phyloP scores from a whole-genome alignment of 2,329 filamentous ascomycete genomes.

The Fonsecaea multimorphosa region DNA sequence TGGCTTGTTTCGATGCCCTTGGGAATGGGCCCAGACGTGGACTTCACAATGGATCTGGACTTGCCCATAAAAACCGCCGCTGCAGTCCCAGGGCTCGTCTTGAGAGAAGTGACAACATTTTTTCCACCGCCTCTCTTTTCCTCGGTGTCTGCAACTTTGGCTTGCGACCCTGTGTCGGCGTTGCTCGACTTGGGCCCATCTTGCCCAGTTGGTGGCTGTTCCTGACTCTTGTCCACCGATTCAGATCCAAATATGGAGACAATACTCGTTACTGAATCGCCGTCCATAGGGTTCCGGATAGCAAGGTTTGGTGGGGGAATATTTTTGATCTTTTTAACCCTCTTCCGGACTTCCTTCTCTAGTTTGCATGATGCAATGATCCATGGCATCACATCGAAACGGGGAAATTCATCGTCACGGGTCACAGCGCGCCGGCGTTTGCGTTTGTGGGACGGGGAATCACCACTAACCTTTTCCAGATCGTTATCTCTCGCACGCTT shows the following conservation, averaged over 20 bases:
- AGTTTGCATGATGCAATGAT: not conserved
- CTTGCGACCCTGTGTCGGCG: not conserved
- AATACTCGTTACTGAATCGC: not conserved
- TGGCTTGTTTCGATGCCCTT: not conserved
- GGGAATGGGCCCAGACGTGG: not conserved
- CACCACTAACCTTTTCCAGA: constrained; percentile 53
- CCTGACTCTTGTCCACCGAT: not conserved
- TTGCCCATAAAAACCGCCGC: not conserved
- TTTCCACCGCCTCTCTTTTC: constrained; percentile 8
- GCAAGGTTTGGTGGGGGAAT: not conserved
- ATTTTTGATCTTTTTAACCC: not conserved
- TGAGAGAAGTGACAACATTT: not conserved
- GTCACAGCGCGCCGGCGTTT: not conserved
- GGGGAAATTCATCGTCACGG: not conserved
- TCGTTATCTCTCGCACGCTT: constrained; percentile 55
- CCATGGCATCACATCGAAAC: not conserved
- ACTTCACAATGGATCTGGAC: not conserved
- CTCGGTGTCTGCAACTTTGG: not conserved
- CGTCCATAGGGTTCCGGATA: not conserved
- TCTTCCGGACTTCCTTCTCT: not conserved
- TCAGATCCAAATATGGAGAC: not conserved
- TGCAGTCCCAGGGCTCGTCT: constrained; percentile 5
- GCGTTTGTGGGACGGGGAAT: constrained; percentile 14
- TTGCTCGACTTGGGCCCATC: too few relatives aligned
- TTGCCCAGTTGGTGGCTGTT: not conserved